A percentile compares a stretch with the other conserved stretches of the same genome.
phyloP scores from a whole-genome alignment of 306 rosid species.

The Alnus rubra region DNA sequence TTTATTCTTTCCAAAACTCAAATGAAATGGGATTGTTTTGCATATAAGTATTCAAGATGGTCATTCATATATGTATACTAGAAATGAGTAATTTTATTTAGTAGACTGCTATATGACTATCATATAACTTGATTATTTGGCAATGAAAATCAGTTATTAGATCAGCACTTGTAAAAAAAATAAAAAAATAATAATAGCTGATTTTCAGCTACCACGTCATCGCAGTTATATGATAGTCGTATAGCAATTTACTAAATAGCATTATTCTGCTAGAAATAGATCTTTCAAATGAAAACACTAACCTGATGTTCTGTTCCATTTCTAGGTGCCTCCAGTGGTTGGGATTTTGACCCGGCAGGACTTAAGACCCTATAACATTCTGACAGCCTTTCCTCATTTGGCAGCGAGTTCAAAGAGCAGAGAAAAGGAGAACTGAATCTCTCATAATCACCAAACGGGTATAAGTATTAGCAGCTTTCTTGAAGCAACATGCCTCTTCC shows the following conservation, averaged over 20 bases:
- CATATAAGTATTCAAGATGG: background rate
- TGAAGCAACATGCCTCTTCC: slow-evolving; percentile 20
- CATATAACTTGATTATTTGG: no score
- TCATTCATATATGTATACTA: background rate
- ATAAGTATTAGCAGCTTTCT: slow-evolving; percentile 30
- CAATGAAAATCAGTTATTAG: no score
- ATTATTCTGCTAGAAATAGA: background rate
- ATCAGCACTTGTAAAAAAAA: no score
- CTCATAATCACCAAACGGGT: slow-evolving; percentile 17
- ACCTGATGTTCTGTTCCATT: slow-evolving; percentile 36
- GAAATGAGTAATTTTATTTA: no score
- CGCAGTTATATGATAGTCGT: no score
- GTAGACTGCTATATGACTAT: no score
- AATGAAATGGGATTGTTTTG: background rate
- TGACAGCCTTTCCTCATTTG: slow-evolving; percentile 71
- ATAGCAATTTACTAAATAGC: no score
- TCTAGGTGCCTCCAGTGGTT: slow-evolving; percentile 69
- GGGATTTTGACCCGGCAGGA: slow-evolving; percentile 93
- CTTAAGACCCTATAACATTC: slow-evolving; percentile 68
- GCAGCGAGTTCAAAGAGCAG: slow-evolving; percentile 40
- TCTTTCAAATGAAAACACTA: slow-evolving; percentile 1
- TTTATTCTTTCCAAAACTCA: background rate
- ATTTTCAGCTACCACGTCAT: no score
- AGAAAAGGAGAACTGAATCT: slow-evolving; percentile 45
- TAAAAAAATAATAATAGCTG: no score